Percentiles rank a stretch among this genome's conserved stretches.
Evolutionary conservation across 805 yeast species (phyloP).

Genomic region (Candida insectalens): DNA sequence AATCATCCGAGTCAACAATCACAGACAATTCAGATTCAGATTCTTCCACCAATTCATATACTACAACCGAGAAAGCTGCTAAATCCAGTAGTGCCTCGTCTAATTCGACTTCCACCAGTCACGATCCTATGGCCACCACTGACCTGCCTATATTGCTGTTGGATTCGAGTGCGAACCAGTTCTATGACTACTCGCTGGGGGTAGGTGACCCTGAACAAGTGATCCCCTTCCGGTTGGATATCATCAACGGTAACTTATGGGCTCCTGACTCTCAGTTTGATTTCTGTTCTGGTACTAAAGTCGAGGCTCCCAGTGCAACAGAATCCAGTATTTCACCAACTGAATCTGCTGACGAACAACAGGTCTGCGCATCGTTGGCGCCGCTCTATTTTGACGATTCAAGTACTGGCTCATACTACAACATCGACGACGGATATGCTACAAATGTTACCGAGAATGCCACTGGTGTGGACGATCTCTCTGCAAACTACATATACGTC

Average conservation of each 20-base stretch:
- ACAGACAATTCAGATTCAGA: too few species aligned
- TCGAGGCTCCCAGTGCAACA: neutral
- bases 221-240: conserved; percentile 19
- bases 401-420: neutral
- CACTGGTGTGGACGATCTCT: conserved; percentile 8
- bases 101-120: neutral
- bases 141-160: conserved; percentile 11
- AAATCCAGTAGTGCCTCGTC: too few species aligned
- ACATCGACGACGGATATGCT: neutral
- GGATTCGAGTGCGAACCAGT: conserved; percentile 1
- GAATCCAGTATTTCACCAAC: too few species aligned
- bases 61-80: too few species aligned
- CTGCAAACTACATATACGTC: conserved; percentile 12
- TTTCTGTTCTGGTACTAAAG: conserved; percentile 8
- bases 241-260: conserved; percentile 21
- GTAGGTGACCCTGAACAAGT: conserved; percentile 19
- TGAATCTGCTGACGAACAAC: too few species aligned
- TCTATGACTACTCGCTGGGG: conserved; percentile 15
- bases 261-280: conserved; percentile 18
- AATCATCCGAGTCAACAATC: neutral
- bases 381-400: neutral
- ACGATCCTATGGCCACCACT: neutral
- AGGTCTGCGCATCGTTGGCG: neutral
- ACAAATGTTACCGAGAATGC: too few species aligned
- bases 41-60: too few species aligned